These are phyloP conservation scores for Hypocreales sp. DNA, from an alignment of 2,329 filamentous ascomycete genomes.

Conservation along the genomic window DNA sequence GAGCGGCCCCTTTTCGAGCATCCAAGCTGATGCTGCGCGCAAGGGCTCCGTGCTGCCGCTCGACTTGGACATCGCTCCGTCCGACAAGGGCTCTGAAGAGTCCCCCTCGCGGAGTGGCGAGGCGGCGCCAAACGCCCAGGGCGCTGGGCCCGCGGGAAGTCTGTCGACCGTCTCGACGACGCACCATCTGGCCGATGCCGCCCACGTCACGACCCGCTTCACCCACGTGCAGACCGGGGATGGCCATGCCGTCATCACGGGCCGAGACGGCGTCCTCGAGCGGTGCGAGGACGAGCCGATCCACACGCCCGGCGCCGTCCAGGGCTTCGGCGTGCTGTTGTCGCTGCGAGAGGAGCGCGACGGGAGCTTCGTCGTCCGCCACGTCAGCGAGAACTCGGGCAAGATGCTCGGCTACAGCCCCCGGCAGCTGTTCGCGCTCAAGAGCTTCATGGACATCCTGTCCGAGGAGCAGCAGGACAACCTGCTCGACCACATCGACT, in stretches of 20 bases:
- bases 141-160: slow-evolving; percentile 3
- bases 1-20: slow-evolving; percentile 25
- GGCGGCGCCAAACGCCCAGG: slow-evolving; percentile 3
- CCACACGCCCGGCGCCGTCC: slow-evolving; percentile 68
- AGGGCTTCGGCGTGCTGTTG: slow-evolving; percentile 65
- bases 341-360: slow-evolving; percentile 57
- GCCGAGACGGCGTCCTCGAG: slow-evolving; percentile 57
- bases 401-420: slow-evolving; percentile 64
- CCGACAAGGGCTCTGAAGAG: slow-evolving; percentile 17
- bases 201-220: slow-evolving; percentile 56
- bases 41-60: slow-evolving; percentile 19
- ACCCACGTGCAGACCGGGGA: slow-evolving; percentile 61
- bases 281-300: slow-evolving; percentile 86
- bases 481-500: slow-evolving; percentile 73
- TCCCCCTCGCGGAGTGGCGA: too few relatives aligned
- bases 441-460: slow-evolving; percentile 70
- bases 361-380: slow-evolving; percentile 52
- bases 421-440: slow-evolving; percentile 55
- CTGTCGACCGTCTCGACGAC: slow-evolving; percentile 7
- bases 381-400: slow-evolving; percentile 70
- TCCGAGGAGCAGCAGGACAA: slow-evolving; percentile 74
- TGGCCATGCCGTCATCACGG: slow-evolving; percentile 72
- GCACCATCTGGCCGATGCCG: slow-evolving; percentile 17
- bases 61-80: slow-evolving; percentile 14
- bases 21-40: slow-evolving; percentile 27